Evolutionary conservation across 2,329 filamentous ascomycete genomes (phyloP).

Genomic region (Fusarium newnesense): DNA sequence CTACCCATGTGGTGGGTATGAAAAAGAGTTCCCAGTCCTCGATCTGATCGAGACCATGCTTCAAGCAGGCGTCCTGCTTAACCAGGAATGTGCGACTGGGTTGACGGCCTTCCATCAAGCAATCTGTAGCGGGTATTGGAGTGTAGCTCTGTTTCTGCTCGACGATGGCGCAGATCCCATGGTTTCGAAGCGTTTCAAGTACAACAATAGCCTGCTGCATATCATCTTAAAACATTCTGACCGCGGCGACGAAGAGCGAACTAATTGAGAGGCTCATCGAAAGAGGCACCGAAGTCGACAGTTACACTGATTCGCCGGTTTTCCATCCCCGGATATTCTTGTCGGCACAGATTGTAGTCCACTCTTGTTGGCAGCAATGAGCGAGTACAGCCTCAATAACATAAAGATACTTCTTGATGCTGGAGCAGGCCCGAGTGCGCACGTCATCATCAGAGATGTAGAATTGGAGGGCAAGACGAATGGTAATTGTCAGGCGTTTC

Average conservation of each 20-base stretch:
- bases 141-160: not conserved
- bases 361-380: constrained; percentile 9
- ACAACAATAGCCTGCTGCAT: constrained; percentile 14
- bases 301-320: not conserved
- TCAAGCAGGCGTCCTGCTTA: not conserved
- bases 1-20: not conserved
- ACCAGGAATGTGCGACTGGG: not conserved
- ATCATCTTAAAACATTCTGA: not conserved
- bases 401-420: constrained; percentile 3
- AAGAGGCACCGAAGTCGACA: constrained; percentile 1
- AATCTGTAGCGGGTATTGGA: not conserved
- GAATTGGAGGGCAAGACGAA: not conserved
- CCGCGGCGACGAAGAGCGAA: not conserved
- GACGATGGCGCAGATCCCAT: constrained; percentile 7
- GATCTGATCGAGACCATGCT: constrained; percentile 1
- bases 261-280: not conserved
- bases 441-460: not conserved
- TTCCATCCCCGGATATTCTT: not conserved
- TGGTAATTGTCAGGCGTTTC: not conserved
- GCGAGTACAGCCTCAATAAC: not conserved
- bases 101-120: constrained; percentile 6
- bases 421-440: constrained; percentile 4
- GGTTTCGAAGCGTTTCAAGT: constrained; percentile 1
- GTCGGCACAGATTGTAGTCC: constrained; percentile 8
- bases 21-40: not conserved